These are phyloP conservation scores for Saccharomycopsis amapae DNA, from an alignment of 805 yeast species.

Conservation along the genomic window DNA sequence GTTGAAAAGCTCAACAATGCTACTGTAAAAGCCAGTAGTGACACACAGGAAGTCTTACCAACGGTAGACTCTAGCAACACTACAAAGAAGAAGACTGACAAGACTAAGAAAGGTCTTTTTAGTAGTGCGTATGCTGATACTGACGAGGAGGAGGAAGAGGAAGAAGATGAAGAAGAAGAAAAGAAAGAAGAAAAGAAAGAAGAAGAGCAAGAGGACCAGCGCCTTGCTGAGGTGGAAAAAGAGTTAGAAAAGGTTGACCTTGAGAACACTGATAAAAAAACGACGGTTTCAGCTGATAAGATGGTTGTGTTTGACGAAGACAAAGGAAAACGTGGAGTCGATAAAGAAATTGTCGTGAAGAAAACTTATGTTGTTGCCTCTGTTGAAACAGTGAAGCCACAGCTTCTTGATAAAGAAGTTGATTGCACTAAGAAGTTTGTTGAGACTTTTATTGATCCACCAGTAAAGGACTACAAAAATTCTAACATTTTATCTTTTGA, in stretches of 20 bases:
- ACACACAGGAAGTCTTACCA: too few species aligned
- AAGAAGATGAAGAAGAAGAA: neutral
- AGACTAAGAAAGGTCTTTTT: neutral
- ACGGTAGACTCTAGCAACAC: neutral
- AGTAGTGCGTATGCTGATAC: neutral
- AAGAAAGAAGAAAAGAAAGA: neutral
- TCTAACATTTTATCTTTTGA: constrained; percentile 4
- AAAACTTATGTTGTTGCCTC: too few species aligned
- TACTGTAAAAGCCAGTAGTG: too few species aligned
- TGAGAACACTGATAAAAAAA: too few species aligned
- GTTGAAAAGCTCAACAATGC: too few species aligned
- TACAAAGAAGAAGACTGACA: neutral
- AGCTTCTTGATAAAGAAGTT: constrained; percentile 19
- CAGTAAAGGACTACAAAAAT: neutral
- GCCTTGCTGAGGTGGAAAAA: neutral
- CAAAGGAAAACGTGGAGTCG: constrained; percentile 4
- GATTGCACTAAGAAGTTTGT: constrained; percentile 48
- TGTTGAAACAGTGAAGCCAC: constrained; percentile 36
- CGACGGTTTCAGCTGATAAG: too few species aligned
- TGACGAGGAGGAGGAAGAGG: neutral
- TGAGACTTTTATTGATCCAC: constrained; percentile 30
- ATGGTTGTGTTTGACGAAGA: neutral
- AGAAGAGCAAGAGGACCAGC: neutral
- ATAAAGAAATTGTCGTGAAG: constrained; percentile 39
- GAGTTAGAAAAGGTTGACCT: neutral